A percentile compares a stretch with the other conserved stretches of the same genome.
These are phyloP conservation scores for Mesembryanthemum crystallinum DNA, from an alignment of 148 eudicot genomes.

Conservation along the genomic window DNA sequence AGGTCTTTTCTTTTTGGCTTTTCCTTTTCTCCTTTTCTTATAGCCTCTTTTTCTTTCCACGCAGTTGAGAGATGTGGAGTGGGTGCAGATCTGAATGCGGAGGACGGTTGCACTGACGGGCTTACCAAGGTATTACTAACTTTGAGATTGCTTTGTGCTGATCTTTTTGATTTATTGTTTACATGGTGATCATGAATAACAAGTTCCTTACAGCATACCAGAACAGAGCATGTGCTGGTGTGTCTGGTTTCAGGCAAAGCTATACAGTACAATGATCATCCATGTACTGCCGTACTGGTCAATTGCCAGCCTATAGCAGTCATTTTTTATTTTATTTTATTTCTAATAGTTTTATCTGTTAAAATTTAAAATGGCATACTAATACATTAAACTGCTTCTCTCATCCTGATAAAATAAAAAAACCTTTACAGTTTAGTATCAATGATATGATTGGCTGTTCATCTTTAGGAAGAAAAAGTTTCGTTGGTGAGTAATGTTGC, in stretches of 20 bases:
- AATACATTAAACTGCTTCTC: neutral
- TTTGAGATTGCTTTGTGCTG: slow-evolving; percentile 1
- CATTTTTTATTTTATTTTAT: neutral
- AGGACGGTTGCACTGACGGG: slow-evolving; percentile 28
- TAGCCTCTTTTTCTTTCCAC: slow-evolving; percentile 26
- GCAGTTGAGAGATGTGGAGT: slow-evolving; percentile 25
- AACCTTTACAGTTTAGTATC: neutral
- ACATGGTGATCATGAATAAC: neutral
- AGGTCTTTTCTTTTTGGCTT: neutral
- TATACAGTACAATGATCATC: neutral
- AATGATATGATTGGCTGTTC: neutral
- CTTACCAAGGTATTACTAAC: slow-evolving; percentile 34
- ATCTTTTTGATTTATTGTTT: neutral
- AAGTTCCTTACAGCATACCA: neutral
- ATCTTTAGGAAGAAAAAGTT: neutral
- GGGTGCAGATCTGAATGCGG: slow-evolving; percentile 20
- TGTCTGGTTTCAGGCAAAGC: neutral
- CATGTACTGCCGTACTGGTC: neutral
- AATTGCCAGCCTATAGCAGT: neutral
- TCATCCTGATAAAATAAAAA: neutral
- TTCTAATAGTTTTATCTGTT: neutral
- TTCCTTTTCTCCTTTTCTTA: slow-evolving; percentile 1
- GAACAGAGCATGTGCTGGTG: neutral
- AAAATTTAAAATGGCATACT: neutral
- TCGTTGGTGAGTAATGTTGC: neutral